These are phyloP conservation scores for Rhizophora apiculata DNA, from an alignment of 345 rosid species.

Conservation along the genomic window DNA sequence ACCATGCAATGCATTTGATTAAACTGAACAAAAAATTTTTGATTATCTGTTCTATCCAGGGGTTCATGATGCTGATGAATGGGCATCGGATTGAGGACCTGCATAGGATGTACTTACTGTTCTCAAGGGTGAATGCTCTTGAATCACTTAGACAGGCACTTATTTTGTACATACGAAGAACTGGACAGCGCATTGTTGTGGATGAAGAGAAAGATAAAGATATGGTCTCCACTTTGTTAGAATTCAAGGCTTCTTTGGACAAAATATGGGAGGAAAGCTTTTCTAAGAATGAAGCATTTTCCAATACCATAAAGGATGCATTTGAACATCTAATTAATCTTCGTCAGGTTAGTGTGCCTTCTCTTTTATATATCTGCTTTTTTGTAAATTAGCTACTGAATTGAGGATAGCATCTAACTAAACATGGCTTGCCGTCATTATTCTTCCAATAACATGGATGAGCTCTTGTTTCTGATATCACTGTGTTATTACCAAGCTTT, in stretches of 20 bases:
- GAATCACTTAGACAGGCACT: constrained; percentile 83
- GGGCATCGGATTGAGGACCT: constrained; percentile 91
- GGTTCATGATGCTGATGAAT: constrained; percentile 83
- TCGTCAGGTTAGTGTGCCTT: constrained; percentile 64
- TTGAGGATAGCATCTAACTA: too few species aligned
- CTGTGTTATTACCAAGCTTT: neutral
- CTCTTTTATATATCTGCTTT: constrained; percentile 2
- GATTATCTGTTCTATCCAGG: constrained; percentile 44
- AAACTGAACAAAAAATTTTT: neutral
- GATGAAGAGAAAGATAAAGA: constrained; percentile 99
- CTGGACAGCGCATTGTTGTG: constrained; percentile 78
- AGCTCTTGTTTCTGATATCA: neutral
- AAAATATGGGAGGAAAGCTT: constrained; percentile 89
- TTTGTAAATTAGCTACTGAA: neutral
- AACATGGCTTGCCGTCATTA: too few species aligned
- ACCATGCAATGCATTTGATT: constrained; percentile 3
- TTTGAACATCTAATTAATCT: constrained; percentile 93
- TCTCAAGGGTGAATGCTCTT: constrained; percentile 75
- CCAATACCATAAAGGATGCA: constrained; percentile 85
- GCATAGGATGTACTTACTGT: constrained; percentile 68
- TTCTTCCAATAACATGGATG: neutral
- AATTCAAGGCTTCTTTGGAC: constrained; percentile 88
- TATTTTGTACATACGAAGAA: constrained; percentile 66
- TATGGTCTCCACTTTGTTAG: constrained; percentile 82
- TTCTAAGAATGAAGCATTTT: constrained; percentile 80